These are phyloP conservation scores for Cyclaneusma minus DNA, from an alignment of 2,329 filamentous ascomycete species.

Conservation along the genomic window DNA sequence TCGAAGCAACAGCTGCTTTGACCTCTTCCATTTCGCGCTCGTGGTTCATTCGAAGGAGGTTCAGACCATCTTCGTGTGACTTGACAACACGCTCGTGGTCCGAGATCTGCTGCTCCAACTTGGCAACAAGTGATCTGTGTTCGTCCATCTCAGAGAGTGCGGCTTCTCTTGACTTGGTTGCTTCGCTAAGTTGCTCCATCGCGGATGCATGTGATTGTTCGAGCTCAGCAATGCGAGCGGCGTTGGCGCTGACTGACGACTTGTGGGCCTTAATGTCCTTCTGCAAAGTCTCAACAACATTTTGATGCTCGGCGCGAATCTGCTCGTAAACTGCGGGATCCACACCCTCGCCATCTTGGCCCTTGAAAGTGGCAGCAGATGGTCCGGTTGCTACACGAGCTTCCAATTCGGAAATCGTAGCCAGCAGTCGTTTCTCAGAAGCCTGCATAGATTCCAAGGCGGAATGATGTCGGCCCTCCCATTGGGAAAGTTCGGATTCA, in stretches of 20 bases:
- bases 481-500: conserved; percentile 54
- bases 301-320: conserved; percentile 37
- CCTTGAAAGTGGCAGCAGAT: conserved; percentile 19
- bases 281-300: conserved; percentile 46
- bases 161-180: conserved; percentile 39
- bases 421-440: conserved; percentile 57
- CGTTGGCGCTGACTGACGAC: conserved; percentile 51
- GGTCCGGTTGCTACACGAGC: conserved; percentile 12
- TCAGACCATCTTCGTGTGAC: conserved; percentile 34
- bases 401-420: conserved; percentile 62
- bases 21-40: conserved; percentile 32
- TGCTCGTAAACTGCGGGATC: conserved; percentile 28
- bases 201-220: conserved; percentile 56
- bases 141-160: conserved; percentile 26
- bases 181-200: conserved; percentile 51
- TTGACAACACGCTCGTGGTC: conserved; percentile 43
- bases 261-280: conserved; percentile 72
- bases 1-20: conserved; percentile 31
- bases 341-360: conserved; percentile 26
- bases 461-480: conserved; percentile 62
- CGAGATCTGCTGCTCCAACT: conserved; percentile 41
- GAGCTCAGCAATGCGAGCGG: conserved; percentile 54
- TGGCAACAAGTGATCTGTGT: conserved; percentile 28
- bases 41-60: conserved; percentile 32
- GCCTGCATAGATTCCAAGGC: conserved; percentile 55